These are phyloP conservation scores for Iris macrosiphon DNA, from an alignment of 106 monocot genomes.

Conservation along the genomic window DNA sequence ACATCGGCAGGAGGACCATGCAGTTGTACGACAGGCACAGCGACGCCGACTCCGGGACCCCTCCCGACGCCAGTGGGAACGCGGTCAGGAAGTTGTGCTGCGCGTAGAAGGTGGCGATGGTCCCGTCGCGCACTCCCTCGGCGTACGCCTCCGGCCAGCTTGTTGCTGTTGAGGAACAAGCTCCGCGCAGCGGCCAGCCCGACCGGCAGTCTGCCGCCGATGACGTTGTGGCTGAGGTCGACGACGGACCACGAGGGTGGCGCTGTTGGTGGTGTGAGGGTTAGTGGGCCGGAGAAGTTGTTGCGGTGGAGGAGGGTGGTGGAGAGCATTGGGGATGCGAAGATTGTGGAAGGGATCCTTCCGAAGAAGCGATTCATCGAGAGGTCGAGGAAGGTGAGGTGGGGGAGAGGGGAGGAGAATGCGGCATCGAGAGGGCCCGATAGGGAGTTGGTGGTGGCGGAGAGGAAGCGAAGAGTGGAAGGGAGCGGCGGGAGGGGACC, in stretches of 20 bases:
- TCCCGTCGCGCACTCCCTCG: conserved; percentile 35
- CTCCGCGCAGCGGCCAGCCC: conserved; percentile 30
- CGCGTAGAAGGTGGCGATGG: conserved; percentile 60
- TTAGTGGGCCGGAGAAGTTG: conserved; percentile 40
- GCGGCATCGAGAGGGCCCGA: conserved; percentile 30
- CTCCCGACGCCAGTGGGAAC: conserved; percentile 21
- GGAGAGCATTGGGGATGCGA: conserved; percentile 25
- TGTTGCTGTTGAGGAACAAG: conserved; percentile 56
- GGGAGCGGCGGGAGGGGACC: conserved; percentile 46
- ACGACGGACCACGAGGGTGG: conserved; percentile 33
- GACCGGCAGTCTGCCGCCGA: conserved; percentile 31
- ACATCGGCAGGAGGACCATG: conserved; percentile 38
- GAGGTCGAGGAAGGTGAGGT: conserved; percentile 56
- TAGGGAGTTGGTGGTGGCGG: conserved; percentile 37
- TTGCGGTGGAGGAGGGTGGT: conserved; percentile 51
- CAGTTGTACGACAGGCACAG: conserved; percentile 66
- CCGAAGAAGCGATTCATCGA: conserved; percentile 39
- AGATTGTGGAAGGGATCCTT: conserved; percentile 26
- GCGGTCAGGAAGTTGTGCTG: conserved; percentile 56
- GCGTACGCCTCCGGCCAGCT: conserved; percentile 41
- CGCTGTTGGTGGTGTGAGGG: background rate
- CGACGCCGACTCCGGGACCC: conserved; percentile 36
- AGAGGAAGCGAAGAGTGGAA: conserved; percentile 56
- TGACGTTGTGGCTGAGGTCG: conserved; percentile 55
- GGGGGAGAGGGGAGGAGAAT: conserved; percentile 15